Conservation (phyloP, 169 alveolate species). For the Plasmodium fragile region DNA sequence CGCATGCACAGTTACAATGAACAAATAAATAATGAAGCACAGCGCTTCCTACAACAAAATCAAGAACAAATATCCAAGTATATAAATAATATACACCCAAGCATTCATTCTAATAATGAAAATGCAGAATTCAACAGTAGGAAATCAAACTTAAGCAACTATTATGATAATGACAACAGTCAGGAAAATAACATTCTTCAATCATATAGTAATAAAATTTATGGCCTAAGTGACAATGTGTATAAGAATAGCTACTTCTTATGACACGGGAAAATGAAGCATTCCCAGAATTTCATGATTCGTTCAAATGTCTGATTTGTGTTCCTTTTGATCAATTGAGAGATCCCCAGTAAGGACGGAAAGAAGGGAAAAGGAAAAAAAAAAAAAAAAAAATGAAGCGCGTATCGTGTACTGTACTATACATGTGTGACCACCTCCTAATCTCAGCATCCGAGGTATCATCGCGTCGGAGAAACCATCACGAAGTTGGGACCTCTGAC, state of each 20-base stretch:
- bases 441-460: neutral
- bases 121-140: neutral
- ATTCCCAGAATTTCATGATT: neutral
- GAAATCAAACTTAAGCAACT: slow-evolving; percentile 11
- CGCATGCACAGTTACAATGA: slow-evolving; percentile 12
- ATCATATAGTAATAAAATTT: slow-evolving; percentile 29
- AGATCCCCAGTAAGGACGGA: neutral
- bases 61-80: slow-evolving; percentile 45
- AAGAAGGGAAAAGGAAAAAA: neutral
- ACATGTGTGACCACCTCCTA: neutral
- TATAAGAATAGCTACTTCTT: slow-evolving; percentile 65
- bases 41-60: slow-evolving; percentile 38
- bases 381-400: neutral
- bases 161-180: slow-evolving; percentile 23
- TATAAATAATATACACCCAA: slow-evolving; percentile 20
- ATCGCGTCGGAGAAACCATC: neutral
- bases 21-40: slow-evolving; percentile 25
- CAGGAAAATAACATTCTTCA: slow-evolving; percentile 38
- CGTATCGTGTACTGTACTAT: neutral
- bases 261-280: neutral
- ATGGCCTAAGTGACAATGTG: slow-evolving; percentile 17
- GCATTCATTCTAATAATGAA: slow-evolving; percentile 4
- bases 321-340: neutral
- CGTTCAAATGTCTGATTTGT: neutral
- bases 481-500: neutral